Conservation (phyloP, 306 rosid species). For the Geum urbanum region DNA sequence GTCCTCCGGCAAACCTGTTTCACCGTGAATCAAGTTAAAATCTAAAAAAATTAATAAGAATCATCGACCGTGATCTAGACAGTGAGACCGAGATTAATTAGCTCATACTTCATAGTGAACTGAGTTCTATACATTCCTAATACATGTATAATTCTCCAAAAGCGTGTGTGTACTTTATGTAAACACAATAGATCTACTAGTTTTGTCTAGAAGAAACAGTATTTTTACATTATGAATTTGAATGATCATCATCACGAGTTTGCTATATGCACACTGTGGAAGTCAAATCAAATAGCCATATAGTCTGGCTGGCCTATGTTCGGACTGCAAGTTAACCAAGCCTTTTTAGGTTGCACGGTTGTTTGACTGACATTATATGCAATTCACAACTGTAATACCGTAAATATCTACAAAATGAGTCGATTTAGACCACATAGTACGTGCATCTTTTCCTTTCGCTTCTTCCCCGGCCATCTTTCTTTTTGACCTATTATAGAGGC, state of each 20-base stretch:
- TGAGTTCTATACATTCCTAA: too few species aligned
- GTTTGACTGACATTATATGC: conserved; percentile 10
- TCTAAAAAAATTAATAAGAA: too few species aligned
- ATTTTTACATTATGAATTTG: conserved; percentile 6
- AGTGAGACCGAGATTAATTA: too few species aligned
- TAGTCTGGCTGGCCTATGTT: conserved; percentile 4
- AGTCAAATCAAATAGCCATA: conserved; percentile 1
- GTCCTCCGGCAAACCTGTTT: too few species aligned
- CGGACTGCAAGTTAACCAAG: conserved; percentile 6
- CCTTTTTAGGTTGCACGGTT: conserved; percentile 5
- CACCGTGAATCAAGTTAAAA: too few species aligned
- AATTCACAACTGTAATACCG: neutral
- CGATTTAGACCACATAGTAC: neutral
- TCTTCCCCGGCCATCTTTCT: neutral
- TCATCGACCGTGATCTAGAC: too few species aligned
- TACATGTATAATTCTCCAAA: too few species aligned
- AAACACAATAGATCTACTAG: neutral
- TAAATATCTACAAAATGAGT: neutral
- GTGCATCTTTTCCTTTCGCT: neutral
- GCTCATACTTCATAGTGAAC: too few species aligned
- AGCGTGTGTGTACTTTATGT: too few species aligned
- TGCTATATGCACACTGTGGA: neutral
- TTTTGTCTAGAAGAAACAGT: neutral
- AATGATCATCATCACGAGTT: conserved; percentile 3
- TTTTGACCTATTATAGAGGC: neutral